Base-by-base conservation (phyloP, 495 filamentous ascomycete species). In the Aspergillus incahuasiensis region DNA sequence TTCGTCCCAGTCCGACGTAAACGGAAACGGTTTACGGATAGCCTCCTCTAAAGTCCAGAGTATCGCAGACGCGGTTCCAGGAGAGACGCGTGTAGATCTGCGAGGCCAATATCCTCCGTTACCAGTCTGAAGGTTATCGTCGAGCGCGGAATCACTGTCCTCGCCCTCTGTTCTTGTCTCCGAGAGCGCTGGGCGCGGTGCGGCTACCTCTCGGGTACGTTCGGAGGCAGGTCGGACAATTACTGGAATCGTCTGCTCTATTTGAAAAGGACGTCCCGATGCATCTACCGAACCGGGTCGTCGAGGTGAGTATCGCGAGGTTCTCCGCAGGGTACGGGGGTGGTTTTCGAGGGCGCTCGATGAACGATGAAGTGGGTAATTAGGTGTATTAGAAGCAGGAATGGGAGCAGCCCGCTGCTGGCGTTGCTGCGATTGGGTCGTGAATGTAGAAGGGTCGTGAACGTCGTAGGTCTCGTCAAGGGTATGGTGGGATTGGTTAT, bases 41-140 rank as follows among this genome's bases (percentile, higher is more conserved):
- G 89, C 94, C 73, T 92, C 90, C 75, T 98, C 92, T 44, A 97
- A 83, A 6, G 90, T 83, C 79, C 86, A 96, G 57, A 90, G 86
- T 65, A 98, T 91, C 16, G 94, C 92, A 54, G 85, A 82, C 15
- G 85, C 82, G 28, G 86, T 88, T 43, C 82, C 78, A 18, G 77
- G 74, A 8, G 86, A 88, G 57, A 88, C 80, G 46, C 75, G 72
- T 55, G 79, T 80, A 8, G 77, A 78, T 51, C 80, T 74, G 54
- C 71, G 76, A 24, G 81, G 79, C 73, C 75, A 80, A 59, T 80
- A 76, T 1, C 73, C 79, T 28, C 73, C 60, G 57, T 68, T 57
- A 40, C 68, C 61, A 40, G 62, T 68, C 53, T 64, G 64, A 51
- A 64, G 65, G 0, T 67, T 65, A 20, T 74, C 69, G 63, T 73